A percentile compares a stretch with the other conserved stretches of the same genome.
Evolutionary conservation across 1,284 basidiomycete species (phyloP).

Genomic region (Puccinia triticina): DNA sequence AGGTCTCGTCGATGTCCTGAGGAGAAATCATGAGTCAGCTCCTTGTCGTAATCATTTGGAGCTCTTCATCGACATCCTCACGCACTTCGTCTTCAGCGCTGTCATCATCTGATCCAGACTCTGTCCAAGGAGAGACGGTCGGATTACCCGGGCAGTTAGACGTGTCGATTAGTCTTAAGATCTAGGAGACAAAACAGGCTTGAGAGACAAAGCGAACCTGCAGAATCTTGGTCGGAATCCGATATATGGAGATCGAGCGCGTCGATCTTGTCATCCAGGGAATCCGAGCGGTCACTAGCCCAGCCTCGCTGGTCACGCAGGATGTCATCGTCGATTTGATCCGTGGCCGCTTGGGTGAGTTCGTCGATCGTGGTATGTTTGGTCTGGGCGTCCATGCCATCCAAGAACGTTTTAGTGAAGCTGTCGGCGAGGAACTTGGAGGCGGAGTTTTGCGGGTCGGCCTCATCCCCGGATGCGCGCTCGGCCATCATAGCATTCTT

Average conservation of each 20-base stretch:
- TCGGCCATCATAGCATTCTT: constrained; percentile 21
- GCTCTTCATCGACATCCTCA: background rate
- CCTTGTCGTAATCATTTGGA: background rate
- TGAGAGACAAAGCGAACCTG: background rate
- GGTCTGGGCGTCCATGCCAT: constrained; percentile 20
- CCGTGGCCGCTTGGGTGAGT: background rate
- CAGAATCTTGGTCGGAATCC: background rate
- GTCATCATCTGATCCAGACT: background rate
- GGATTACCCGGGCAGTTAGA: background rate
- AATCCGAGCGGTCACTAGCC: background rate
- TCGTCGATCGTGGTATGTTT: constrained; percentile 30
- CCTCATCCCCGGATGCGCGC: constrained; percentile 15
- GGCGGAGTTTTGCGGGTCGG: background rate
- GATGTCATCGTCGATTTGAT: background rate
- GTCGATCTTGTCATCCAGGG: background rate
- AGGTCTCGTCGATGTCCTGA: constrained; percentile 2
- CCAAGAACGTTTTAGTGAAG: constrained; percentile 16
- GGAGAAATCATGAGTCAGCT: background rate
- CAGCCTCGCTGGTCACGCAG: background rate
- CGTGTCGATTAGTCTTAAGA: background rate
- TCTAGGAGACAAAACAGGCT: background rate
- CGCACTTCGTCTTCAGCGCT: background rate
- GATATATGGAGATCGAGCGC: background rate
- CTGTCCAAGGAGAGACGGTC: background rate
- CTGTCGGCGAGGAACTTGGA: background rate